Base-by-base conservation (phyloP, 441 rosid genomes). In the Macaranga tanarius region DNA sequence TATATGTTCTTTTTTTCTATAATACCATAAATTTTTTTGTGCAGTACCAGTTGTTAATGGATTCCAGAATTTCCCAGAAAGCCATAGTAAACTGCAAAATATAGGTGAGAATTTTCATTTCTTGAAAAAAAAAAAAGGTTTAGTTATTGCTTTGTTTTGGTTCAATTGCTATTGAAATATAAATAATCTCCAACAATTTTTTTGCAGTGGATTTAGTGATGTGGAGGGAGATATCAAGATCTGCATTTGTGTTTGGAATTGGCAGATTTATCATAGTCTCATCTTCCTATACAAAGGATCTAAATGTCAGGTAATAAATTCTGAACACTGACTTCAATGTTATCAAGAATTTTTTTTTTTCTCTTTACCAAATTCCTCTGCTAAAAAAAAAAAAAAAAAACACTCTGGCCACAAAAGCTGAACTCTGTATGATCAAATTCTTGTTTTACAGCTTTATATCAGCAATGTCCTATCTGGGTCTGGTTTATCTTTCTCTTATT, bases 141-240 rank as follows among this genome's bases (percentile, higher is more conserved):
- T 11, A 67, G 6, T 56, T 42, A 42, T 67, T 12, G 50, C 20
- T 22, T 25, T 23, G 34, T 50, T 28, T 79, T 45, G 31, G 54
- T 65, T 73, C 62, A 51, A 42, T 15, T 60, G n/a, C 2, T n/a
- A 16, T 47, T 65, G 10, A 22, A 28, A 8, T n/a, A n/a, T n/a
- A n/a, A n/a, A n/a, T 44, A 23, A n/a, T 5, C 28, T 31, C 13
- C 6, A 5, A 38, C 2, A 63, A 20, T 51, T 7, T 50, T 50
- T 69, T 73, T 70, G 73, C 89, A 94, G 97, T 85, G 83, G 97
- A 94, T 83, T 77, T 94, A 58, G 90, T 90, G 66, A 88, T 94
- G 97, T 94, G 99, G 97, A 92, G 90, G 77, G 94, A 94, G 63
- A 81, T 75, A 58, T 85, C 93, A 57, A 89, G 85, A 78, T 90